Base-by-base conservation (phyloP, 2,329 filamentous ascomycete species). In the Epichloe sylvatica region DNA sequence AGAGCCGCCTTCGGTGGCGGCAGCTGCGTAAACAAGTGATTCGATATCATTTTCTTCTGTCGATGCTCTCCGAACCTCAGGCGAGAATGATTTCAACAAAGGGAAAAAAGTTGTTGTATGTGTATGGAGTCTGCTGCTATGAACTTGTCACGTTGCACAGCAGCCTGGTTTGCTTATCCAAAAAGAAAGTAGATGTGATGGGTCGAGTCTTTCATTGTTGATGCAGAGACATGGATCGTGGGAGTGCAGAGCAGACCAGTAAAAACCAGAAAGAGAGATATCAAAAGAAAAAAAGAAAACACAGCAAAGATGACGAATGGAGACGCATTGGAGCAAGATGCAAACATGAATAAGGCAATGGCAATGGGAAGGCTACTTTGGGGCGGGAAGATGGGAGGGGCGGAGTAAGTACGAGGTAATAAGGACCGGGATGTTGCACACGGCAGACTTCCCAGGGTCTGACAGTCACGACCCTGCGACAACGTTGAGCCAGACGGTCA, bases 11-110 rank as follows among this genome's bases (percentile, higher is more conserved):
- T 57, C 6, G 62, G 59, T 17, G 69, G 65, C 41, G 49, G 49
- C 36, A 71, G 57, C 21, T 60, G 66, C 47, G 64, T 58, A 56
- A 68, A 63, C 44, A 61, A 55, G 53, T 60, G 52, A 56, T 52
- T 50, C 48, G 54, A 54, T 50, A 60, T 60, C 59, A 63, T 59
- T 52, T 36, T 55, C 39, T 35, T 51, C 9, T 46, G 51, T 55
- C 46, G 21, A 49, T 49, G 41, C 46, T 51, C 13, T 21, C 11
- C 19, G 23, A n/a, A 11, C 5, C 17, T 9, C 8, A 2, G 23
- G 11, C n/a, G 37, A 39, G 13, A 34, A 36, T 2, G 39, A 5
- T 30, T 21, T 15, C 21, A 8, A 23, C 15, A 25, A 13, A 38
- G 21, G 33, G 15, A 17, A 25, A 21, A 21, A 36, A 42, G 13